A percentile compares a stretch with the other conserved stretches of the same genome.
Evolutionary conservation across 768 basidiomycete species (phyloP).

Genomic region (Tricholoma bakamatsutake): DNA sequence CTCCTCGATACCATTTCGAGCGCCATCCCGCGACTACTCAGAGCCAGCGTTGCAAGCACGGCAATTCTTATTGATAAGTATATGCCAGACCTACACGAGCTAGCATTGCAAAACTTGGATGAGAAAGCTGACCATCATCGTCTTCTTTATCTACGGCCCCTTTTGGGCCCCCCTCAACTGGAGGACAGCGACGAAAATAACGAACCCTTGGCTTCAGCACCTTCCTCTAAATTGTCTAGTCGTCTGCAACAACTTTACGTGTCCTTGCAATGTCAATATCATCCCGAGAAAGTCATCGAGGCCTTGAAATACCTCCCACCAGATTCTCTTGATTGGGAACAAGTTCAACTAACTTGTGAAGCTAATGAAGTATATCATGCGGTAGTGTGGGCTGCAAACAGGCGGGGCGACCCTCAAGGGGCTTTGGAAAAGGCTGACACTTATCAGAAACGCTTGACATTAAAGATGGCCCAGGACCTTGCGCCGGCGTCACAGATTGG

Average conservation of each 20-base stretch:
- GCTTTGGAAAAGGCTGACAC: slow-evolving; percentile 64
- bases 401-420: slow-evolving; percentile 51
- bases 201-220: slow-evolving; percentile 18
- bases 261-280: slow-evolving; percentile 64
- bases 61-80: slow-evolving; percentile 69
- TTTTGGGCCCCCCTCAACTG: slow-evolving; percentile 51
- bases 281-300: slow-evolving; percentile 56
- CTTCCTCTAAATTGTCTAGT: slow-evolving; percentile 42
- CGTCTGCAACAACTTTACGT: slow-evolving; percentile 59
- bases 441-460: slow-evolving; percentile 49
- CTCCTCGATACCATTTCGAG: slow-evolving; percentile 47
- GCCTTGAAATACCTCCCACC: slow-evolving; percentile 52
- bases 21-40: slow-evolving; percentile 61
- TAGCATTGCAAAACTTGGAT: slow-evolving; percentile 49
- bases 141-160: slow-evolving; percentile 70
- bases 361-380: slow-evolving; percentile 61
- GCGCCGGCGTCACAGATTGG: slow-evolving; percentile 11
- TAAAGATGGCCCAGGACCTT: slow-evolving; percentile 30
- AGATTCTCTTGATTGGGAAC: slow-evolving; percentile 49
- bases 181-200: slow-evolving; percentile 35
- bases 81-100: slow-evolving; percentile 58
- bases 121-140: slow-evolving; percentile 44
- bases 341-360: slow-evolving; percentile 62
- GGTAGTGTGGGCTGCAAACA: slow-evolving; percentile 75
- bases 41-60: slow-evolving; percentile 55